A percentile compares a stretch with the other conserved stretches of the same genome.
These are phyloP conservation scores for Beta corolliflora DNA, from an alignment of 179 eudicot species.

Conservation along the genomic window DNA sequence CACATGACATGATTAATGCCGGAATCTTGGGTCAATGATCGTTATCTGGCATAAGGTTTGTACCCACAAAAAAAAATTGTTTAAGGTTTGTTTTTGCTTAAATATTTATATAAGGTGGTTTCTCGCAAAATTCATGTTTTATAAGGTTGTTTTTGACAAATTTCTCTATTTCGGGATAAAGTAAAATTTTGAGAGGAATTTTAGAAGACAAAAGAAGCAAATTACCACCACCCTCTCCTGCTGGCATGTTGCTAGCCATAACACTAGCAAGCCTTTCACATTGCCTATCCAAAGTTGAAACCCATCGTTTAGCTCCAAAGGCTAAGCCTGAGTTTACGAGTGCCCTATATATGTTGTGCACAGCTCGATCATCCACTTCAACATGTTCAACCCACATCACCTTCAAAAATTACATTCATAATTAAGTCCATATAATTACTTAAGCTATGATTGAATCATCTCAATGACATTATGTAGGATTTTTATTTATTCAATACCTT, in stretches of 20 bases:
- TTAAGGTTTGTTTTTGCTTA: too few relatives aligned
- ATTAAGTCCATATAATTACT: background rate
- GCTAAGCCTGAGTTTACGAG: slow-evolving; percentile 53
- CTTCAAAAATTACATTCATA: slow-evolving; percentile 19
- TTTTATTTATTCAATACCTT: slow-evolving; percentile 32
- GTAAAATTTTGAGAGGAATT: too few relatives aligned
- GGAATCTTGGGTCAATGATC: too few relatives aligned
- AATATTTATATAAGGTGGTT: too few relatives aligned
- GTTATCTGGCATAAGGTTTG: too few relatives aligned
- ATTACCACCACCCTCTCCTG: slow-evolving; percentile 51
- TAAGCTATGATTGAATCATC: background rate
- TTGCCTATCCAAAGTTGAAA: slow-evolving; percentile 54
- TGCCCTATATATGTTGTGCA: slow-evolving; percentile 48
- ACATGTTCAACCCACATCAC: slow-evolving; percentile 70
- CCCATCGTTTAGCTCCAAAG: slow-evolving; percentile 68
- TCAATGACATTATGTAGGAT: background rate
- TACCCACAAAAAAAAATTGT: too few relatives aligned
- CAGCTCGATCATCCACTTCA: slow-evolving; percentile 52
- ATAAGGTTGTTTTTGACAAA: too few relatives aligned
- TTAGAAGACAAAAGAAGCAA: background rate
- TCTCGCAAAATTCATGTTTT: too few relatives aligned
- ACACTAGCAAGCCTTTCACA: slow-evolving; percentile 65
- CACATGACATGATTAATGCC: too few relatives aligned
- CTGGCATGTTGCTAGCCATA: slow-evolving; percentile 51
- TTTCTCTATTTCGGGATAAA: too few relatives aligned